phyloP scores from a whole-genome alignment of 768 basidiomycete species.

The Auricularia cornea region DNA sequence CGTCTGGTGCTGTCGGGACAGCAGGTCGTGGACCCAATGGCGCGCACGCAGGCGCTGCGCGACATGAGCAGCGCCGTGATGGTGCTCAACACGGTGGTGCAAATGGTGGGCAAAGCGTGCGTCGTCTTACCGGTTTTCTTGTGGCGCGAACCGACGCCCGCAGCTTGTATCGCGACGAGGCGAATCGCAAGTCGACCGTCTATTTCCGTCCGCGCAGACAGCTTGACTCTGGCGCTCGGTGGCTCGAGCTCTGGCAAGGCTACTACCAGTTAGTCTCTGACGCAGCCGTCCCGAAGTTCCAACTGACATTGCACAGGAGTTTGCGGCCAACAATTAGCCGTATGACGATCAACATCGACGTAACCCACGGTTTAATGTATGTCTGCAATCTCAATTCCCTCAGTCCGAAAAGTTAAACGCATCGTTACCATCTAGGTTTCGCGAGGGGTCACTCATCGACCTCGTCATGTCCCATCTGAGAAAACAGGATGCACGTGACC shows the following conservation, averaged over 20 bases:
- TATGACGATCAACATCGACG: constrained; percentile 69
- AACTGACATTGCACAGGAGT: constrained; percentile 12
- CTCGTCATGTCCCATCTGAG: constrained; percentile 50
- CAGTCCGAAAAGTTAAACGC: no score
- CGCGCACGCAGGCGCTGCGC: neutral
- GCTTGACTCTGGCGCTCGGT: neutral
- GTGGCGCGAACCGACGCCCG: neutral
- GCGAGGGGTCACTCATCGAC: constrained; percentile 47
- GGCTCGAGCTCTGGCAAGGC: constrained; percentile 61
- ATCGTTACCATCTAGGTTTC: constrained; percentile 33
- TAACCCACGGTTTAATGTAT: constrained; percentile 62
- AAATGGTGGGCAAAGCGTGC: neutral
- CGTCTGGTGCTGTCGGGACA: no score
- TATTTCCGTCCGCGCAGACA: neutral
- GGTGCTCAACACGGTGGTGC: neutral
- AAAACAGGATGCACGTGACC: constrained; percentile 12
- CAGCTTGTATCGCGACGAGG: neutral
- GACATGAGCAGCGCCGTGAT: neutral
- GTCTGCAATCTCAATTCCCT: neutral
- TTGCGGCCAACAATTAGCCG: constrained; percentile 58
- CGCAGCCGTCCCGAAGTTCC: neutral
- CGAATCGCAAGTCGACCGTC: neutral
- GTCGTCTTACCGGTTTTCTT: neutral
- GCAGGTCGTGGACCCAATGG: neutral
- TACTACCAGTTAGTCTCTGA: constrained; percentile 48